Conservation (phyloP, 2,329 filamentous ascomycete species). For the Phyllosticta citriasiana region DNA sequence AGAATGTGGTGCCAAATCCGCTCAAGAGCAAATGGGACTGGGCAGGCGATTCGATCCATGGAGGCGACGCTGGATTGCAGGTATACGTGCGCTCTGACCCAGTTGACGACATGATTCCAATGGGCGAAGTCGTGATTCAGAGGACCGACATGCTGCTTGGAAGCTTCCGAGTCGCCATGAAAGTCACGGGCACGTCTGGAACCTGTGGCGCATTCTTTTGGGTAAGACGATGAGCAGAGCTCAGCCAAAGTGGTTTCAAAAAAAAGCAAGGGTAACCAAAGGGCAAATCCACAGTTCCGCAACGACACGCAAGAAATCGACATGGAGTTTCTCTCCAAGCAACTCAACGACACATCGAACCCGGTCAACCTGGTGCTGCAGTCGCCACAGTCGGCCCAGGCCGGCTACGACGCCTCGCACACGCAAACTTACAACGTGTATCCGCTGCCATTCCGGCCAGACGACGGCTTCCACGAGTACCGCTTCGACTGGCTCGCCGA, state of each 20-base stretch:
- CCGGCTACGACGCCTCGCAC: constrained; percentile 52
- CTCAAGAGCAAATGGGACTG: constrained; percentile 34
- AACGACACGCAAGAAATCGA: constrained; percentile 75
- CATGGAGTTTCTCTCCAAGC: constrained; percentile 63
- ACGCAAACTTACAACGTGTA: constrained; percentile 50
- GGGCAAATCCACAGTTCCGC: constrained; percentile 47
- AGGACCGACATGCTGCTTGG: constrained; percentile 58
- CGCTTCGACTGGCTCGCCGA: constrained; percentile 62
- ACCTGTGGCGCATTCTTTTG: constrained; percentile 77
- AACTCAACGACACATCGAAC: constrained; percentile 49
- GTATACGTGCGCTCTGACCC: constrained; percentile 28
- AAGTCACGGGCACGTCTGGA: constrained; percentile 48
- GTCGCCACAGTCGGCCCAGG: constrained; percentile 47
- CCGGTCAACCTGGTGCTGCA: constrained; percentile 69
- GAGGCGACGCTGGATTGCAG: constrained; percentile 30
- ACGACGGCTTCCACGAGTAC: constrained; percentile 61
- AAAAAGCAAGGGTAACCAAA: constrained; percentile 8
- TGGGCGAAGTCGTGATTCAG: constrained; percentile 53
- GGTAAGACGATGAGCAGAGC: constrained; percentile 34
- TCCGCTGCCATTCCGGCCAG: constrained; percentile 57
- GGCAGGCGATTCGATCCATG: constrained; percentile 35
- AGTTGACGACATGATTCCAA: constrained; percentile 44
- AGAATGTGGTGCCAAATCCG: constrained; percentile 49
- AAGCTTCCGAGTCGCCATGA: constrained; percentile 59
- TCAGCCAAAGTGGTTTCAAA: neutral